Evolutionary conservation across 2,329 filamentous ascomycete genomes (phyloP), one percentile per base, ranked within the genome.

Genomic region (Achaetomium macrosporum): DNA sequence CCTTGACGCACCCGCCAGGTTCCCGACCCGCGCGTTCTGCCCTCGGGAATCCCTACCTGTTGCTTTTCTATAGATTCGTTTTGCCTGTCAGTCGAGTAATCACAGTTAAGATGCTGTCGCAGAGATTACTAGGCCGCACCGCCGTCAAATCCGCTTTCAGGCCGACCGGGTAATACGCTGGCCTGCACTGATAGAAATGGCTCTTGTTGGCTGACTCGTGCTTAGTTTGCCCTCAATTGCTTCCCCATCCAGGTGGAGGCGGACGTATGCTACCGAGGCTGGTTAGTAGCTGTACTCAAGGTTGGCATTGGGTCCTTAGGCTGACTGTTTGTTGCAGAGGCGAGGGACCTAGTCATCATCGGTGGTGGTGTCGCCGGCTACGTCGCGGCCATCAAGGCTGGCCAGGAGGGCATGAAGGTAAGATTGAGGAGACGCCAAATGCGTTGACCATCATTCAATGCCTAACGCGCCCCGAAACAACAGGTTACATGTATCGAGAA

Each of bases 401-500:
- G 91, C 55, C 93, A 99, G 74, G 90, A 95, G 71, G 93, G 93
- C 66, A 73, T 99, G 71, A 97, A 96, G 84, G 91, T 95, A 29
- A 29, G 31, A 39, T 37, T 20, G 25, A 45, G 31, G 48, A 15
- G 7, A 30, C 52, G 37, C 31, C 53, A 16, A 35, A 42, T 10
- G 37, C 30, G 35, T 35, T 31, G 20, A 12, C 13, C 11, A 7
- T 42, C 30, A 15, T 25, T 7, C 42, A 40, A 42, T 42, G 48
- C 46, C 51, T 50, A 20, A 57, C 19, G 11, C 40, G 15, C 6
- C 25, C 17, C 19, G 20, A 47, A 25, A 36, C 43, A 5, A 31
- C 45, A 96, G 90, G 92, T 96, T 60, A 82, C 90, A 57, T 99
- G 93, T 76, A 95, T 99, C 76, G 93, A 99, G 77, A 99, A 99